Conservation (phyloP, 2,329 filamentous ascomycete genomes). For the Neurospora sp. region DNA sequence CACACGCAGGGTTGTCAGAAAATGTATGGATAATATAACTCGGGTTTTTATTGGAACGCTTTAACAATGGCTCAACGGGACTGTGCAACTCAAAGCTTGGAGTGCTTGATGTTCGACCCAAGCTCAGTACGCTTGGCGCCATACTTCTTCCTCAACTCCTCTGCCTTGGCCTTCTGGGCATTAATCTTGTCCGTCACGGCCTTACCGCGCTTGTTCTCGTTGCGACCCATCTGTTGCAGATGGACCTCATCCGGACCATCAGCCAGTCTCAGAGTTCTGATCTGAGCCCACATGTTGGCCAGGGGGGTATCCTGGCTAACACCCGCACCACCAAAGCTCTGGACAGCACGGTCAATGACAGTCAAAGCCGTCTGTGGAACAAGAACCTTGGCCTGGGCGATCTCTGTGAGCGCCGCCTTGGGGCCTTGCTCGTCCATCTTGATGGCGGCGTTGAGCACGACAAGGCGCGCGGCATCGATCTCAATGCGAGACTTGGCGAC, state of each 20-base stretch:
- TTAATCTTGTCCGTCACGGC: conserved; percentile 52
- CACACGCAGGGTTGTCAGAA: background rate
- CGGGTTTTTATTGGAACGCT: background rate
- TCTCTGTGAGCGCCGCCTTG: conserved; percentile 85
- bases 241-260: conserved; percentile 98
- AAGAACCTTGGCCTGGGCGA: conserved; percentile 89
- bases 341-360: conserved; percentile 89
- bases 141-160: conserved; percentile 55
- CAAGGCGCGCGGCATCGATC: conserved; percentile 81
- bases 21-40: background rate
- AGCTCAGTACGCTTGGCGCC: conserved; percentile 36
- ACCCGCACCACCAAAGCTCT: conserved; percentile 84
- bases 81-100: conserved; percentile 32
- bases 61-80: background rate
- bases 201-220: conserved; percentile 64
- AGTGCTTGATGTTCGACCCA: conserved; percentile 39
- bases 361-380: conserved; percentile 73
- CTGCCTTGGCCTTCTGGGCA: conserved; percentile 55
- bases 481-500: conserved; percentile 87
- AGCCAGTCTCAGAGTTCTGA: conserved; percentile 74
- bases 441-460: conserved; percentile 89
- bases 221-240: conserved; percentile 67
- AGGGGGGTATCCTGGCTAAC: conserved; percentile 92
- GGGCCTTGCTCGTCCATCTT: conserved; percentile 86
- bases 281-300: conserved; percentile 70